These are phyloP conservation scores for Nakazawaea peltata DNA, from an alignment of 805 yeast genomes.

Conservation along the genomic window DNA sequence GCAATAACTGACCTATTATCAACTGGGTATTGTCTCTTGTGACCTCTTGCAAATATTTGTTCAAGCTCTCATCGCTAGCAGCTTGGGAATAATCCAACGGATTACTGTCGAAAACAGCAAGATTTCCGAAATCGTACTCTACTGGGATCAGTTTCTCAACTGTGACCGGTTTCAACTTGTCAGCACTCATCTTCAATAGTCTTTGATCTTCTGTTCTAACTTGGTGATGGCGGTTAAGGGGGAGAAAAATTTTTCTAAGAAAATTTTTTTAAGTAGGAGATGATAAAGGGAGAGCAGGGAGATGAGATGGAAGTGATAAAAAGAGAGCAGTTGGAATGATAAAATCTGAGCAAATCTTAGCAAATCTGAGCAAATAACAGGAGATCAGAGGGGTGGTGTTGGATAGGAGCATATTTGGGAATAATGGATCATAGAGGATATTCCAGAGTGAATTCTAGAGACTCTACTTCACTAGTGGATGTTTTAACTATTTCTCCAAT, in stretches of 20 bases:
- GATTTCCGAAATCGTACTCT: conserved; percentile 80
- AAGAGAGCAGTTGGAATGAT: neutral
- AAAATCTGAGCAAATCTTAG: too few species aligned
- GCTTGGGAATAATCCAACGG: conserved; percentile 64
- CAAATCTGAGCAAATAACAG: too few species aligned
- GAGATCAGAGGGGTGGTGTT: too few species aligned
- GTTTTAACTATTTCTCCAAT: too few species aligned
- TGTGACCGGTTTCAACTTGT: conserved; percentile 54
- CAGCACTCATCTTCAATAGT: neutral
- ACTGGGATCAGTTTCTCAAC: conserved; percentile 92
- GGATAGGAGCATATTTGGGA: too few species aligned
- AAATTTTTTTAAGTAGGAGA: conserved; percentile 2
- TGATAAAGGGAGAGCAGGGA: neutral
- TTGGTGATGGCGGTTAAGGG: neutral
- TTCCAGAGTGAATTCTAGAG: too few species aligned
- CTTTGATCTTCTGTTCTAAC: neutral
- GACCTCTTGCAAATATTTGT: conserved; percentile 50
- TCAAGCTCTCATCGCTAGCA: conserved; percentile 43
- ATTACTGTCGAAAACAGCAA: conserved; percentile 84
- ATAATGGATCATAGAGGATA: too few species aligned
- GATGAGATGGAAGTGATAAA: neutral
- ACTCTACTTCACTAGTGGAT: too few species aligned
- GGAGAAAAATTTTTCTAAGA: neutral
- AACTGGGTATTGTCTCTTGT: conserved; percentile 93
- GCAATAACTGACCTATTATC: conserved; percentile 80